A percentile compares a stretch with the other conserved stretches of the same genome.
phyloP scores from a whole-genome alignment of 78 protist genomes.

The Dictyostelium firmibasis region DNA sequence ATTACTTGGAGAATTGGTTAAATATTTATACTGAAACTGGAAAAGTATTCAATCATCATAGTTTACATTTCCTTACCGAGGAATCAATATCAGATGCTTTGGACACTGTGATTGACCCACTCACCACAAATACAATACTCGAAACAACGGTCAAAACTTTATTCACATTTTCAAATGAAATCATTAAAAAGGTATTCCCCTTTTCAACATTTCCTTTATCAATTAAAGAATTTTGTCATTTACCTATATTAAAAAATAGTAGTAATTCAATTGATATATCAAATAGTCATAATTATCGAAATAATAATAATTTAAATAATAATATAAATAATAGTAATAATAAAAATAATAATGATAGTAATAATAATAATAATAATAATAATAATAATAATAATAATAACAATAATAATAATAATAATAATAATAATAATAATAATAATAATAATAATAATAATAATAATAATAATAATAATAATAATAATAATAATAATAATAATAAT shows the following conservation, averaged over 20 bases:
- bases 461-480: too few relatives aligned
- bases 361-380: too few relatives aligned
- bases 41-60: background rate
- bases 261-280: background rate
- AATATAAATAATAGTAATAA: too few relatives aligned
- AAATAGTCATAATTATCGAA: background rate
- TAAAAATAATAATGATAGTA: too few relatives aligned
- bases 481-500: too few relatives aligned
- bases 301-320: background rate
- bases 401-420: too few relatives aligned
- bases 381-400: too few relatives aligned
- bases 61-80: conserved; percentile 8
- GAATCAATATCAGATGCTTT: conserved; percentile 48
- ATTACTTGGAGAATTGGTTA: conserved; percentile 39
- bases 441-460: too few relatives aligned
- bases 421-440: too few relatives aligned
- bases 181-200: conserved; percentile 13
- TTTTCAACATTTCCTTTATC: background rate
- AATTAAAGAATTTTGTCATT: background rate
- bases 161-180: background rate
- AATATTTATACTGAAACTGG: conserved; percentile 6
- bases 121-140: background rate
- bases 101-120: conserved; percentile 23
- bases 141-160: conserved; percentile 11
- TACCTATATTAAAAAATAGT: background rate